Conservation (phyloP, 208 protist genomes). For the Crithidia sp. region DNA sequence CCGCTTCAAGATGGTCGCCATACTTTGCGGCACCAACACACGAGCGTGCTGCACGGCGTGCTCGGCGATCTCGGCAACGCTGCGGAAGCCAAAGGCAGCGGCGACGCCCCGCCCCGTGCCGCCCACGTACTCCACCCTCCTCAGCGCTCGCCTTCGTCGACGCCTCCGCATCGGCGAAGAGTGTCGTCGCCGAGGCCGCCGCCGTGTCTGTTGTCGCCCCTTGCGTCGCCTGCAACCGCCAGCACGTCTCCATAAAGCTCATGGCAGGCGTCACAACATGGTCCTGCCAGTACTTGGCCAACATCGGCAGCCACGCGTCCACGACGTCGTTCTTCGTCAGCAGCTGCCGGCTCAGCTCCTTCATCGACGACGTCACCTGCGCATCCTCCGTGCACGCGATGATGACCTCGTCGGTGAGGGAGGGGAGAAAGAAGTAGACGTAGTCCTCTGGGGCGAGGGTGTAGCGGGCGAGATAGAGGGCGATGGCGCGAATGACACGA, state of each 20-base stretch:
- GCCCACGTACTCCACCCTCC: neutral
- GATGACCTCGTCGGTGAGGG: slow-evolving; percentile 72
- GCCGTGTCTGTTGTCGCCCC: neutral
- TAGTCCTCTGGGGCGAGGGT: slow-evolving; percentile 73
- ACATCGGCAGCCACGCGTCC: slow-evolving; percentile 81
- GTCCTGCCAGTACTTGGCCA: slow-evolving; percentile 55
- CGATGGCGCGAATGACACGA: slow-evolving; percentile 72
- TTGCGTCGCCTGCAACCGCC: slow-evolving; percentile 8
- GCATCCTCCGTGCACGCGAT: slow-evolving; percentile 62
- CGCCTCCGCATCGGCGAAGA: slow-evolving; percentile 24
- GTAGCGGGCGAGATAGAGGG: slow-evolving; percentile 78
- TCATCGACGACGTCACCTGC: slow-evolving; percentile 60
- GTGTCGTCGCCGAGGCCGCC: neutral
- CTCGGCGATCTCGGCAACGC: slow-evolving; percentile 52
- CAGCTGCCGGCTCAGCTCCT: slow-evolving; percentile 50
- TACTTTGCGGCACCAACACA: slow-evolving; percentile 60
- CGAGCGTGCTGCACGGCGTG: slow-evolving; percentile 45
- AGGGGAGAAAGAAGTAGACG: slow-evolving; percentile 59
- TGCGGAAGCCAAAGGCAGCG: slow-evolving; percentile 66
- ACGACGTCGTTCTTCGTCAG: slow-evolving; percentile 74
- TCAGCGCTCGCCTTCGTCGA: neutral
- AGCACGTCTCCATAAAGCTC: slow-evolving; percentile 51
- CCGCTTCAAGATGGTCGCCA: slow-evolving; percentile 49
- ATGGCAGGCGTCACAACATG: slow-evolving; percentile 49
- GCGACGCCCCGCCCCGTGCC: slow-evolving; percentile 51